Percentiles rank a stretch among this genome's conserved stretches.
These are phyloP conservation scores for Penicillium ucsense DNA, from an alignment of 495 filamentous ascomycete genomes.

Conservation along the genomic window DNA sequence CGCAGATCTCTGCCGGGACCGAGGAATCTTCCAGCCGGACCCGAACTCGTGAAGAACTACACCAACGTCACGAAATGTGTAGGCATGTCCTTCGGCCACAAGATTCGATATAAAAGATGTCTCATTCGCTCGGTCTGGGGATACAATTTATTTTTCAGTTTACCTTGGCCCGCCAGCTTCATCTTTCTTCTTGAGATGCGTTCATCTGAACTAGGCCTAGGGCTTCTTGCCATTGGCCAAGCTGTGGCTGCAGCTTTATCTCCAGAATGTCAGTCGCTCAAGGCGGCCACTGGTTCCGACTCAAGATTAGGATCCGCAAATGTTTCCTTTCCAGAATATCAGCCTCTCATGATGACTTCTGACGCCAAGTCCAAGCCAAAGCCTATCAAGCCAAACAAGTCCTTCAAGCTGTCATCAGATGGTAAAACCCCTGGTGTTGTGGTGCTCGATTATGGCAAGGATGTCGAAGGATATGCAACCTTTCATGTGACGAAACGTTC, in stretches of 20 bases:
- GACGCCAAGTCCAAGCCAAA: neutral
- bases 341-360: neutral
- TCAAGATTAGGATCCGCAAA: neutral
- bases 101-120: neutral
- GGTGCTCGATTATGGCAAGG: conserved; percentile 7
- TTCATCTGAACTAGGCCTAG: neutral
- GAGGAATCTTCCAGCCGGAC: neutral
- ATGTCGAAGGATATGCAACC: conserved; percentile 11
- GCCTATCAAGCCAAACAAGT: neutral
- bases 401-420: conserved; percentile 1
- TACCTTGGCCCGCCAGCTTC: neutral
- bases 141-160: neutral
- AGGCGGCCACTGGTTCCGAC: neutral
- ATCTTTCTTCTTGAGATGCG: neutral
- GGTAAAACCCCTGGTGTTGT: conserved; percentile 2
- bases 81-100: neutral
- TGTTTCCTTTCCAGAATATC: neutral
- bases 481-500: conserved; percentile 6
- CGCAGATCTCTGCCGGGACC: neutral
- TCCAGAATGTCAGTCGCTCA: neutral
- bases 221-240: neutral
- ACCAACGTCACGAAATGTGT: neutral
- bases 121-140: neutral
- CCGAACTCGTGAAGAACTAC: neutral
- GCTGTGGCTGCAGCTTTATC: neutral